Evolutionary conservation across 495 filamentous ascomycete genomes (phyloP), one percentile per base, ranked within the genome.

Genomic region (Podospora anserina): DNA sequence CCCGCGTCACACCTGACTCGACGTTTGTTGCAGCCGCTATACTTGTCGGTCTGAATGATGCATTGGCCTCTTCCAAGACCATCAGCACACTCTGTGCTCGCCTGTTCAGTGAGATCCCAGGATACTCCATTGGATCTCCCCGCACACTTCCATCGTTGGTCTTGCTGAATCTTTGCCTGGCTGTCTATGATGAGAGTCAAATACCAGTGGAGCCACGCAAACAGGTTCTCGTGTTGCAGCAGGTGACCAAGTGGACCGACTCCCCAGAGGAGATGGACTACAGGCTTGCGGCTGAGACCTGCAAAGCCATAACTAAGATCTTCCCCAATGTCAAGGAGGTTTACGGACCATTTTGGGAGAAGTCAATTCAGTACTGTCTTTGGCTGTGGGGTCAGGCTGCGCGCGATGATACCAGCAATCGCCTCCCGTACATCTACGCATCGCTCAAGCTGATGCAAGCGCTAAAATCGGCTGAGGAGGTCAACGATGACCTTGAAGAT

Each of bases 401-500:
- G 23, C 77, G 72, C 0, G 79, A 81, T 27, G 23, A 68, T 5
- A 64, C 73, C 7, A 71, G 80, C 16, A 9, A 56, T 26, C 78
- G 78, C 5, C 68, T 96, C 3, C 85, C 92, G 0, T 81, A 88
- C 32, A 77, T 92, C 9, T 81, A 90, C 58, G 83, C 89, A 26
- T 91, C 90, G 0, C 81, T 97, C 65, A 89, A 89, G 73, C 84
- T 99, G 0, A 88, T 91, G 66, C 77, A 80, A 15, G 78, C 82
- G 3, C 73, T 97, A 26, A 83, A 85, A 68, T 82, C 80, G 15
- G 76, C 90, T 6, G 78, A 82, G 30, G 89, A 92, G 5, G 79
- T 88, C 20, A 97, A 97, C 73, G 94, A 97, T 74, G 94, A 98
- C 75, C 84, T 96, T 3, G 78, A 87, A 9, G 94, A 99, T 70